These are phyloP conservation scores for Thuidium tamariscinum DNA, from an alignment of 225 moss, liverwort and hornwort genomes.

Conservation along the genomic window DNA sequence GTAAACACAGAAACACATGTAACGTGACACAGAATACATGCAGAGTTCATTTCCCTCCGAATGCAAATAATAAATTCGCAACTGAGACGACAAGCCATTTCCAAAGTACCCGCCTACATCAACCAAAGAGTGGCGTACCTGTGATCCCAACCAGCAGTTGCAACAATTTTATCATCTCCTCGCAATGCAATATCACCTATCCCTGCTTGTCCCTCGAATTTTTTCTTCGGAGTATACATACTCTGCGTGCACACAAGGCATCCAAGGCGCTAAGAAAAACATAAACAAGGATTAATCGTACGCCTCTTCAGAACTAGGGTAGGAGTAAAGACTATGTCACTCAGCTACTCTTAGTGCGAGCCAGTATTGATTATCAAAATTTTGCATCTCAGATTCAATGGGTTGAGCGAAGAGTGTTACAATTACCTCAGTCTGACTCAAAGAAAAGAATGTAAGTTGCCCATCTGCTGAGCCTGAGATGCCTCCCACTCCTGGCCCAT, in stretches of 20 bases:
- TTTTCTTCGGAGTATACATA: slow-evolving; percentile 40
- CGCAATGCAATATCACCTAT: slow-evolving; percentile 71
- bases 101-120: background rate
- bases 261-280: background rate
- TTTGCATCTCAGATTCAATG: background rate
- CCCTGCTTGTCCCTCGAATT: slow-evolving; percentile 58
- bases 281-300: background rate
- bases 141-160: slow-evolving; percentile 93
- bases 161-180: slow-evolving; percentile 67
- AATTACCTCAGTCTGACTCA: slow-evolving; percentile 43
- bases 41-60: background rate
- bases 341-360: background rate
- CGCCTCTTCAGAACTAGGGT: background rate
- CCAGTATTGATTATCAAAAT: background rate
- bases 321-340: background rate
- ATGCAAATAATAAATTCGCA: background rate
- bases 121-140: slow-evolving; percentile 24
- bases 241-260: slow-evolving; percentile 33
- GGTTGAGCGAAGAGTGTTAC: background rate
- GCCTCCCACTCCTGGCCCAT: slow-evolving; percentile 42
- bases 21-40: background rate
- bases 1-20: background rate
- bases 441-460: slow-evolving; percentile 63
- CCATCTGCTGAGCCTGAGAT: slow-evolving; percentile 83
- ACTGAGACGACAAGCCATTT: background rate